Base-by-base conservation (phyloP, 2,329 filamentous ascomycete species). In the Fusarium austroafricanum region DNA sequence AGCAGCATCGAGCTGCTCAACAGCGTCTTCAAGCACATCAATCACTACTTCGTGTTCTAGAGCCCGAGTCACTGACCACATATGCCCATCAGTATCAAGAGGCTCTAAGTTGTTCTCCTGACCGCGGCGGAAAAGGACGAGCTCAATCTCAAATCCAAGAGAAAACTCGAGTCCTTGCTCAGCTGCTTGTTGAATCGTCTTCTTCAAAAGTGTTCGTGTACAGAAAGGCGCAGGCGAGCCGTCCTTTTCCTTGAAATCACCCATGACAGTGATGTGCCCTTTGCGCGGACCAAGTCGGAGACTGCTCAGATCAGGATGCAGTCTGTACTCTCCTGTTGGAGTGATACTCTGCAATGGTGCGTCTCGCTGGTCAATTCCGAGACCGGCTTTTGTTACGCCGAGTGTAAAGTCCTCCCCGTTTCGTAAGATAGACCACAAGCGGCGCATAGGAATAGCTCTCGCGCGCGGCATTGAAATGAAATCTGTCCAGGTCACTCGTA, bases 111-210 rank as follows among this genome's bases (percentile, higher is more conserved):
- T 72, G 6, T 78, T 76, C 3, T 74, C 66, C 2, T 68, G 62
- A 7, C 54, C 57, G 2, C 83, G 83, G 39, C 84, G 83, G 67
- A 95, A 81, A 67, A 96, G 89, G 2, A 92, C 84, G 11, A 96
- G 87, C 77, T 96, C 93, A 39, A 96, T 88, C 77, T 97, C 93
- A 68, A 96, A 96, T 0, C 93, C 93, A 17, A 93, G 78, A 0
- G 90, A 81, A 46, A 94, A 87, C 5, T 83, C 78, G 4, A 93
- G 81, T 2, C 83, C 82, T 37, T 86, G 80, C 3, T 78, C 71
- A 12, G 83, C 79, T 0, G 91, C 85, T 8, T 79, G 78, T 0
- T 84, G 79, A 2, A 90, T 74, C 0, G 89, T 81, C 5, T 78
- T 81, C 54, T 87, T 80, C 54, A 96, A 80, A 56, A 90, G 75